Evolutionary conservation across 2,329 filamentous ascomycete species (phyloP).

Genomic region (Exserohilum turcica): DNA sequence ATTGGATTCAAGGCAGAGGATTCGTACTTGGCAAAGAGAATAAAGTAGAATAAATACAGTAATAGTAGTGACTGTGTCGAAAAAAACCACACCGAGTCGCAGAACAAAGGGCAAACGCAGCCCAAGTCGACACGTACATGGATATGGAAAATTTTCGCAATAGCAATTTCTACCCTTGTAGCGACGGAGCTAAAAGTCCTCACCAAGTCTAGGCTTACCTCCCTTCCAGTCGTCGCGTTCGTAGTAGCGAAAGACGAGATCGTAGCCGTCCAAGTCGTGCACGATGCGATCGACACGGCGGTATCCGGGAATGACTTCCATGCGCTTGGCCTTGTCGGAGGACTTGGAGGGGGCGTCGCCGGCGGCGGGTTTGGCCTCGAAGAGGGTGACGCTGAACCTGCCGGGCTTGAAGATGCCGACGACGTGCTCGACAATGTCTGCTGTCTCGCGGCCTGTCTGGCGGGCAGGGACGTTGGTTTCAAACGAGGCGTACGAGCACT

Average conservation of each 20-base stretch:
- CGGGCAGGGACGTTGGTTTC: slow-evolving; percentile 95
- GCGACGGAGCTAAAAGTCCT: slow-evolving; percentile 39
- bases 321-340: slow-evolving; percentile 54
- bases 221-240: slow-evolving; percentile 83
- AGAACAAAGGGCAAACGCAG: too few species aligned
- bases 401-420: slow-evolving; percentile 95
- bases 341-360: slow-evolving; percentile 46
- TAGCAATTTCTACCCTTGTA: too few species aligned
- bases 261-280: slow-evolving; percentile 96
- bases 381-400: slow-evolving; percentile 96
- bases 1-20: too few species aligned
- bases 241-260: slow-evolving; percentile 95
- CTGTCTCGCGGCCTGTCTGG: slow-evolving; percentile 84
- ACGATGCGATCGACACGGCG: slow-evolving; percentile 91
- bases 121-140: too few species aligned
- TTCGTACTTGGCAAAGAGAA: too few species aligned
- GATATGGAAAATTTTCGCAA: too few species aligned
- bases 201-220: slow-evolving; percentile 66
- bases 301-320: slow-evolving; percentile 85
- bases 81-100: too few species aligned
- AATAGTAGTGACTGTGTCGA: too few species aligned
- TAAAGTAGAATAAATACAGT: too few species aligned
- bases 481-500: slow-evolving; percentile 97
- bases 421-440: slow-evolving; percentile 90
- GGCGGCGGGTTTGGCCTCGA: slow-evolving; percentile 76